Evolutionary conservation across 2,329 filamentous ascomycete genomes (phyloP), one percentile per base, ranked within the genome.

Genomic region (Tolypocladium ovalisporum): DNA sequence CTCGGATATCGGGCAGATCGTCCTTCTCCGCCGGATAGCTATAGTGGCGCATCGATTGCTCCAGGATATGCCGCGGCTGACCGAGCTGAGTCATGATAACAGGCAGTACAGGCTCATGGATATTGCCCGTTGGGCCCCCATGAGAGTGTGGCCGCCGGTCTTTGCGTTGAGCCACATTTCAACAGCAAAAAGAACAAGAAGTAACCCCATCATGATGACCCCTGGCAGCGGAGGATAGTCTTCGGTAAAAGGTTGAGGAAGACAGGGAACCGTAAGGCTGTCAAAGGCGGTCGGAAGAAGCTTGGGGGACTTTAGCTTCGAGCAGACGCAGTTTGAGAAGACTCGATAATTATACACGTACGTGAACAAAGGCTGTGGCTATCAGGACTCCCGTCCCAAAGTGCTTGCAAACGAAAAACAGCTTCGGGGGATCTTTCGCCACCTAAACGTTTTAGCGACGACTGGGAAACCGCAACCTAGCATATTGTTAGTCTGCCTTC

Each of bases 351-450:
- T 13, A 15, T 10, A 3, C n/a, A 69, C 76, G 63, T 64, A 84
- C 77, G 76, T 89, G 86, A 24, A 89, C 86, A 62, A 89, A 89
- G 3, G 86, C 86, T 2, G 86, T 89, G 32, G 86, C 86, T 58
- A 89, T 81, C 40, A 89, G 75, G 22, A 89, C 86, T 60, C 86
- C 86, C 0, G 86, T 89, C 67, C 86, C 84, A 61, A 87, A 86
- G 64, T 85, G 82, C 63, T 85, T 85, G 70, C 80, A 84, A 57
- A 81, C 78, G 66, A 85, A 85, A 68, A 85, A 84, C 36, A 82
- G 66, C 61, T 75, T 78, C 1, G 78, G 72, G 81, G 80, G 10
- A 84, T 79, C 68, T 80, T 82, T 65, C 85, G 70, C 77, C 79
- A 81, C 56, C 70, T 78, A 62, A 84, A 70, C 67, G 82, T 84